phyloP scores from a whole-genome alignment of 148 eudicot genomes.

The Silene conica region DNA sequence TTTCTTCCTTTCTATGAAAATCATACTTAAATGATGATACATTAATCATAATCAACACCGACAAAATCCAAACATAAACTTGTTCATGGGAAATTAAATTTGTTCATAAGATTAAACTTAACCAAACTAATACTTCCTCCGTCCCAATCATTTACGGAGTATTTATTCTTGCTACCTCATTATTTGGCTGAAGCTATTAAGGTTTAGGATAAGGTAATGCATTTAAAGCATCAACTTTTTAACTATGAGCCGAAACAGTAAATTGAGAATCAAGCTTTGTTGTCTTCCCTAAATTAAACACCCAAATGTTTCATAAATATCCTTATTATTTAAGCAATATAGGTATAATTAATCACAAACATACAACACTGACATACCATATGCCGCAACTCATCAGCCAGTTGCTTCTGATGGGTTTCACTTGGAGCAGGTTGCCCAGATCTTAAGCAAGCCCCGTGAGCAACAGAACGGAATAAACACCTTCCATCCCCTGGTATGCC shows the following conservation, averaged over 20 bases:
- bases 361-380: slow-evolving; percentile 38
- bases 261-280: neutral
- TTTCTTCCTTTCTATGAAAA: too few species aligned
- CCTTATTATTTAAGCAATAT: neutral
- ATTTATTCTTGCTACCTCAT: neutral
- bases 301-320: neutral
- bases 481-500: slow-evolving; percentile 99
- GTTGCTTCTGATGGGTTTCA: slow-evolving; percentile 68
- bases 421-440: slow-evolving; percentile 73
- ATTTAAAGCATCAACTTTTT: neutral
- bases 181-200: neutral
- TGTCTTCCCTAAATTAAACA: neutral
- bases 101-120: too few species aligned
- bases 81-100: too few species aligned
- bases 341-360: neutral
- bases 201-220: slow-evolving; percentile 1
- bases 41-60: too few species aligned
- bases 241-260: neutral
- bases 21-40: too few species aligned
- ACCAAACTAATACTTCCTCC: too few species aligned
- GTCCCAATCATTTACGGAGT: too few species aligned
- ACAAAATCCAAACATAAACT: too few species aligned
- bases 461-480: slow-evolving; percentile 93
- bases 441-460: slow-evolving; percentile 87
- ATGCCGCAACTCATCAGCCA: slow-evolving; percentile 90